Percentiles rank a stretch among this genome's conserved stretches.
These are phyloP conservation scores for Tripterygium wilfordii DNA, from an alignment of 177 flowering plant genomes.

Conservation along the genomic window DNA sequence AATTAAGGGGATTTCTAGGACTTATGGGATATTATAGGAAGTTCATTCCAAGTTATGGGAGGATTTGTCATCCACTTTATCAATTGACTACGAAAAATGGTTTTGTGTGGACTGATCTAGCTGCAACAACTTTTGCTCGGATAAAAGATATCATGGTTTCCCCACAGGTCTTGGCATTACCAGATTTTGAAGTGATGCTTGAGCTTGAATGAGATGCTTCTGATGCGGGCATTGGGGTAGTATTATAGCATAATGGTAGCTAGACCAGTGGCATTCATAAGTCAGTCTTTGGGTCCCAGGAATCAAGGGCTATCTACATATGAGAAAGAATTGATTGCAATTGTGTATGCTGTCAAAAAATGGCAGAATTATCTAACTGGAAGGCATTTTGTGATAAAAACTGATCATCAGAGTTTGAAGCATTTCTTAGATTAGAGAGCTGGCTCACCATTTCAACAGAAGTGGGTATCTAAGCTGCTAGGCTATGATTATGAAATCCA, in stretches of 20 bases:
- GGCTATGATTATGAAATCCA: slow-evolving; percentile 10
- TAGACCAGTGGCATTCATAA: neutral
- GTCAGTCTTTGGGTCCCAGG: neutral
- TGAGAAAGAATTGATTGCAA: slow-evolving; percentile 12
- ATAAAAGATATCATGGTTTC: neutral
- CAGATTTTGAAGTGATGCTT: neutral
- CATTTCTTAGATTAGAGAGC: slow-evolving; percentile 2
- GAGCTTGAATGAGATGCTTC: neutral
- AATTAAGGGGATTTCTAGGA: neutral
- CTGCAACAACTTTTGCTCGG: neutral
- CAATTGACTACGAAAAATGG: neutral
- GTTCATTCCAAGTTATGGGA: neutral
- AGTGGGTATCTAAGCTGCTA: slow-evolving; percentile 1
- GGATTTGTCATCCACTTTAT: neutral
- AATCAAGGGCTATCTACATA: neutral
- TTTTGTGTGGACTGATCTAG: neutral
- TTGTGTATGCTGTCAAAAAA: slow-evolving; percentile 4
- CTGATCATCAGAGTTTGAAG: slow-evolving; percentile 10
- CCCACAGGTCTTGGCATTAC: neutral
- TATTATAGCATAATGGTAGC: neutral
- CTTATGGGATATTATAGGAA: neutral
- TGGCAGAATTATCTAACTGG: slow-evolving; percentile 11
- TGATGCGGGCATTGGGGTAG: neutral
- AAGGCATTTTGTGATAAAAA: slow-evolving; percentile 3
- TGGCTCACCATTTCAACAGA: slow-evolving; percentile 1